Evolutionary conservation across 2,329 filamentous ascomycete genomes (phyloP).

Genomic region (Cercospora janseana): DNA sequence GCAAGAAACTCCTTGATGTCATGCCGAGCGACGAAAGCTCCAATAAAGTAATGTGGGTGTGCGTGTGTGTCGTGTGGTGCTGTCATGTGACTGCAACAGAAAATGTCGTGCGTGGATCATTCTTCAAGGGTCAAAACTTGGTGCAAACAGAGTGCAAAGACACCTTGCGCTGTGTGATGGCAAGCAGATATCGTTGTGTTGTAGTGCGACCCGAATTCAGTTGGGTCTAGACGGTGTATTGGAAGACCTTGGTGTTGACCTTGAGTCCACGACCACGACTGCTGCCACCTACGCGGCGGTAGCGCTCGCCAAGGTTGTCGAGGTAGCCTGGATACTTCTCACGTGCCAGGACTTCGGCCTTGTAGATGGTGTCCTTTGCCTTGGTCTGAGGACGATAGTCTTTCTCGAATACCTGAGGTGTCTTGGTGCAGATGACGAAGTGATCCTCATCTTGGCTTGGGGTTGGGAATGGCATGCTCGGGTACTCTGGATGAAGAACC

Average conservation of each 20-base stretch:
- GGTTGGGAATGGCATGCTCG: neutral
- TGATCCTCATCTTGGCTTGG: slow-evolving; percentile 1
- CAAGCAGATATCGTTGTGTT: no score
- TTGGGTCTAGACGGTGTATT: slow-evolving; percentile 1
- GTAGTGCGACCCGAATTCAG: neutral
- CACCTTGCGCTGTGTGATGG: no score
- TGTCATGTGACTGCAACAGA: no score
- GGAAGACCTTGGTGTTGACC: neutral
- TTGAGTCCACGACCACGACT: neutral
- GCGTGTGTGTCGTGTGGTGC: no score
- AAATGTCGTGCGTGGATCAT: no score
- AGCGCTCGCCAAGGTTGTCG: slow-evolving; percentile 3
- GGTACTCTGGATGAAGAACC: neutral
- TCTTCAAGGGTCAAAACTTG: no score
- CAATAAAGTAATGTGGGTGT: no score
- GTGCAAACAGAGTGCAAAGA: no score
- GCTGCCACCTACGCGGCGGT: neutral
- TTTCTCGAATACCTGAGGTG: slow-evolving; percentile 8
- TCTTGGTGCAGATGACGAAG: slow-evolving; percentile 11
- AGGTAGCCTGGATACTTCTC: slow-evolving; percentile 2
- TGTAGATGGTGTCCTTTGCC: slow-evolving; percentile 3
- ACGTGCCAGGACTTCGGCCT: slow-evolving; percentile 3
- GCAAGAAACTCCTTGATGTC: no score
- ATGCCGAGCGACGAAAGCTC: no score
- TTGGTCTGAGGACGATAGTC: slow-evolving; percentile 3